Base-by-base conservation (phyloP, 2,329 filamentous ascomycete species). In the Cordyceps fumosorosea region DNA sequence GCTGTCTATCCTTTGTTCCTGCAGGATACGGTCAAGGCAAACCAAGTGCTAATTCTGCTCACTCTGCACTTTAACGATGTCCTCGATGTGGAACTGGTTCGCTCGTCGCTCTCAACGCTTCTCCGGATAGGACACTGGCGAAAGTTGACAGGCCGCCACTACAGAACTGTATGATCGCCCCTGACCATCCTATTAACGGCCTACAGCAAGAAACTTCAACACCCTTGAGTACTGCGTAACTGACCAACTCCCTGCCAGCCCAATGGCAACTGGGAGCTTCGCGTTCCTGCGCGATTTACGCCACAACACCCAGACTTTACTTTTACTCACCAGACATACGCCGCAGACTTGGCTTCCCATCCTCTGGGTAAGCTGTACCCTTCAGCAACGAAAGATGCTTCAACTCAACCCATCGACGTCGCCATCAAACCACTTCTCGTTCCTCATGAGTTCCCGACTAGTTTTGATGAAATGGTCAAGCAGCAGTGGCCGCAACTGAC, bases 401-500 rank as follows among this genome's bases (percentile, higher is more conserved):
- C 50, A n/a, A 42, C 51, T 3, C 44, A 29, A n/a, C 59, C 20
- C 18, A 42, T 22, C 52, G 29, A 42, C 26, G 14, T 40, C 22
- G 48, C 42, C 14, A 50, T 56, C 20, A n/a, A 20, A 20, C 18
- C 42, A 5, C 52, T 50, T 2, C 44, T 62, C 26, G 52, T 32
- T 0, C 44, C 59, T 7, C 18, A 12, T 3, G 7, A 10, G 12
- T 56, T 56, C 22, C 59, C 52, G 6, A 42, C 16, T 18, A 56
- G 26, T 29, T 62, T 55, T 18, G 34, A 55, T 14, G 42, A 37
- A 6, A 2, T 62, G 18, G 44, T 50, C 11, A 24, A 18, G 24
- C 51, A 29, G 6, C 78, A 81, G 65, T 69, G 65, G 29, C 79
- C 79, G 0, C 77, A 78, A 65, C 68, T 83, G 6, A 73, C 74